A percentile compares a stretch with the other conserved stretches of the same genome.
phyloP scores from a whole-genome alignment of 169 alveolate species.

The Perkinsus marinus region DNA sequence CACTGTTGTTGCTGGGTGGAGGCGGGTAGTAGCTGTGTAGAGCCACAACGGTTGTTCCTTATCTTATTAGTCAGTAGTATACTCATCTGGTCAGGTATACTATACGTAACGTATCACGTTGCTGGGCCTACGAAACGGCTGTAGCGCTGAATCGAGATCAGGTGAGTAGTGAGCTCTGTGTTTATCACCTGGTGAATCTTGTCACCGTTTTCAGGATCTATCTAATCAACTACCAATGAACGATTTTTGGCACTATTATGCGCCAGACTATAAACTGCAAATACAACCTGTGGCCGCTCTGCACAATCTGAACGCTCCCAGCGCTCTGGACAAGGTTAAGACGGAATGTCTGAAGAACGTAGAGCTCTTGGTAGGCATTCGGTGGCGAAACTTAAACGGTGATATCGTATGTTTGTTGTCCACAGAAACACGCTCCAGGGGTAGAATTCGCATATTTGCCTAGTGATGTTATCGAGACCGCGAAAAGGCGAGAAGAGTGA shows the following conservation, averaged over 20 bases:
- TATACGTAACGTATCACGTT: slow-evolving; percentile 81
- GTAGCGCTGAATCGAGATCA: slow-evolving; percentile 54
- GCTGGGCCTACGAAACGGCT: slow-evolving; percentile 40
- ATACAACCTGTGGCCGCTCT: slow-evolving; percentile 44
- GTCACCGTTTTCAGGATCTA: neutral
- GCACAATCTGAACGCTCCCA: slow-evolving; percentile 82
- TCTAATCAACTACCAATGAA: slow-evolving; percentile 68
- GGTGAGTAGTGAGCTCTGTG: too few species aligned
- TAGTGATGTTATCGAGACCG: slow-evolving; percentile 52
- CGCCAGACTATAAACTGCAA: slow-evolving; percentile 80
- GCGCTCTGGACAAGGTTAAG: slow-evolving; percentile 77
- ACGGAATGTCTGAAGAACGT: slow-evolving; percentile 76
- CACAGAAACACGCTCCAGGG: slow-evolving; percentile 81
- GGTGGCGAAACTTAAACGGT: neutral
- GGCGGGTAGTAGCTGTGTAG: slow-evolving; percentile 55
- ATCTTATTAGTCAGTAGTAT: too few species aligned
- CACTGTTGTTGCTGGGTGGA: slow-evolving; percentile 72
- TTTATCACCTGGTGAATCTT: too few species aligned
- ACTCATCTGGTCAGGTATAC: slow-evolving; percentile 97
- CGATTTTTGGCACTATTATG: slow-evolving; percentile 89
- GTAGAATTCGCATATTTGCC: slow-evolving; percentile 77
- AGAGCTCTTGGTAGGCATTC: slow-evolving; percentile 61
- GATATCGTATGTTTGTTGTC: neutral
- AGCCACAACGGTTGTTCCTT: neutral
- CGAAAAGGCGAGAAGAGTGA: neutral